Evolutionary conservation across 371 early-diverging fungal species (phyloP).

Genomic region (Mucor piriformis): DNA sequence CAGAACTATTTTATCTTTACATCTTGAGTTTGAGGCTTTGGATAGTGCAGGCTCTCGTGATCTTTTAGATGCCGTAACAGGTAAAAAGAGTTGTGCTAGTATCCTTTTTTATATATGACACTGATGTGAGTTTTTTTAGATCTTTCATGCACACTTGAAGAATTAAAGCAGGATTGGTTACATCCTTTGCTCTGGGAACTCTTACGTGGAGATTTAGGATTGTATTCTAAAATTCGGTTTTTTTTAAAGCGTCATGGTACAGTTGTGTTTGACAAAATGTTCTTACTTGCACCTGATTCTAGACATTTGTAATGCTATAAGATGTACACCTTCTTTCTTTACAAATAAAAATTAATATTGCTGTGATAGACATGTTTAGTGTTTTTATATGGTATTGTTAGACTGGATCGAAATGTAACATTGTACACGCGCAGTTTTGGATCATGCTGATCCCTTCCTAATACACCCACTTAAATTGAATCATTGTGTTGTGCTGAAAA

Average conservation of each 20-base stretch:
- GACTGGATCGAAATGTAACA: too few relatives aligned
- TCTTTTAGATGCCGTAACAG: conserved; percentile 6
- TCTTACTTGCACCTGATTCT: conserved; percentile 30
- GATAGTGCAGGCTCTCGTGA: neutral
- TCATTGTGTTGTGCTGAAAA: too few relatives aligned
- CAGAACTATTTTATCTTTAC: conserved; percentile 19
- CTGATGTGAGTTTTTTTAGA: conserved; percentile 17
- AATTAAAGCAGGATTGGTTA: conserved; percentile 21
- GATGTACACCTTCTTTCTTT: too few relatives aligned
- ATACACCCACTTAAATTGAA: too few relatives aligned
- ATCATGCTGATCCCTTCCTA: too few relatives aligned
- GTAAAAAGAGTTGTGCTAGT: neutral
- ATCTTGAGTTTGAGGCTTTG: conserved; percentile 11
- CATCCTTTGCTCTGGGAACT: conserved; percentile 43
- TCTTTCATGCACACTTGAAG: conserved; percentile 8
- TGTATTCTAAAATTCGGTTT: conserved; percentile 19
- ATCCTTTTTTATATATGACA: too few relatives aligned
- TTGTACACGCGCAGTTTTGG: too few relatives aligned
- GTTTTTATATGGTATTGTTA: too few relatives aligned
- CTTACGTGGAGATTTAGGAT: conserved; percentile 29
- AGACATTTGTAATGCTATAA: neutral
- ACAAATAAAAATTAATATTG: neutral
- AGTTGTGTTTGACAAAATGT: conserved; percentile 19
- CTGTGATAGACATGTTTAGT: too few relatives aligned
- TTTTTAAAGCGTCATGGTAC: conserved; percentile 20